Base-by-base conservation (phyloP, 1,284 basidiomycete species). In the Xanthoconium separans region DNA sequence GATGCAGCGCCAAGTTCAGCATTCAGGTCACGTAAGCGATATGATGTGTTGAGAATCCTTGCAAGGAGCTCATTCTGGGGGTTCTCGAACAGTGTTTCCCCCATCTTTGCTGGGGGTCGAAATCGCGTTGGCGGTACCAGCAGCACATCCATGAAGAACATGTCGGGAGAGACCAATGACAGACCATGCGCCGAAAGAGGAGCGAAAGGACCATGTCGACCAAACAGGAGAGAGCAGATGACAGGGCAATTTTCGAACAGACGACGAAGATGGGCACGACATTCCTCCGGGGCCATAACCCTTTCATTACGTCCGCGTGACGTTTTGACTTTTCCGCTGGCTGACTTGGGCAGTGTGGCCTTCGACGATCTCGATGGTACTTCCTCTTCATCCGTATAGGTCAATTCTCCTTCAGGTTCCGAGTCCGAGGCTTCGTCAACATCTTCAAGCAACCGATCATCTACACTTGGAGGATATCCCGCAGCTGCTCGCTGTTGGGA, bases 101-200 rank as follows among this genome's bases (percentile, higher is more conserved):
- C 93, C 89, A 99, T 86, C 66, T 88, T 90, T 15, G 93, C 85
- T 3, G 97, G 91, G 1, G 97, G 97, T 43, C 97, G 87, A 79
- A 98, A 99, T 42, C 96, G 90, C 9, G 94, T 97, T 22, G 97
- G 97, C 22, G 95, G 84, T 34, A 99, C 91, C 30, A 93, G 85
- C 31, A 99, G 70, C 51, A 92, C 94, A 37, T 96, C 92, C 77
- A 99, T 79, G 79, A 99, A 99, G 75, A 99, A 99, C 82, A 98
- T 94, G 69, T 97, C 95, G 44, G 94, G 90, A 42, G 87, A 91
- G 27, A 91, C 89, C 40, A 80, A 67, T 16, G 83, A 84, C 11
- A 88, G 70, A 42, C 79, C 80, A 33, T 80, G 74, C 18, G 72
- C 65, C 15, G 80, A 79, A 44, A 88, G 68, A 29, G 77, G 77